These are phyloP conservation scores for Daldinia childiae DNA, from an alignment of 495 filamentous ascomycete genomes.

Conservation along the genomic window DNA sequence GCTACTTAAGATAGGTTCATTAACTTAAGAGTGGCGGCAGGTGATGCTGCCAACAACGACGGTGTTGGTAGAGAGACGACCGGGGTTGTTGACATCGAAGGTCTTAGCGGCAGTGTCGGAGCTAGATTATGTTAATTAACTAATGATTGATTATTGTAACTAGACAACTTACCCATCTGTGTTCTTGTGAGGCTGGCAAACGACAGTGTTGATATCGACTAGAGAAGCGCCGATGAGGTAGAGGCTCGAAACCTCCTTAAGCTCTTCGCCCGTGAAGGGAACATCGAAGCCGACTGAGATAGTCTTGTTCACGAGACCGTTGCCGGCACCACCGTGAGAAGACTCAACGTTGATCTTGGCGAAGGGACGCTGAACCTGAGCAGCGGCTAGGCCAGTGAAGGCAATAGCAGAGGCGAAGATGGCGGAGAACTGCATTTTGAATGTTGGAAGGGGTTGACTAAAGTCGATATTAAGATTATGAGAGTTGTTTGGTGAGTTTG, in stretches of 20 bases:
- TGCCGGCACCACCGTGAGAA: slow-evolving; percentile 32
- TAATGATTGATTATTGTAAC: not conserved
- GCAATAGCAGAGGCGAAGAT: slow-evolving; percentile 28
- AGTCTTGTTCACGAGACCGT: slow-evolving; percentile 25
- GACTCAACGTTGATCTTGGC: slow-evolving; percentile 27
- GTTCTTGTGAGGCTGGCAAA: slow-evolving; percentile 25
- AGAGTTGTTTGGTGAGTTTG: slow-evolving; percentile 8
- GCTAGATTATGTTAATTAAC: slow-evolving; percentile 2
- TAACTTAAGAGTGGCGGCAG: slow-evolving; percentile 19
- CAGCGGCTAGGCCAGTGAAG: slow-evolving; percentile 22
- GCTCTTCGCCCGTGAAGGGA: not conserved
- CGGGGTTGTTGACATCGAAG: slow-evolving; percentile 17
- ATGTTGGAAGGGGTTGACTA: slow-evolving; percentile 16
- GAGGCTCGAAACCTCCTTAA: slow-evolving; percentile 31
- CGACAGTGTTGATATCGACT: not conserved
- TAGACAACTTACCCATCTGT: slow-evolving; percentile 13
- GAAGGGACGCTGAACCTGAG: not conserved
- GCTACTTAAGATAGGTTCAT: not conserved
- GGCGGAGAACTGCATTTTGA: slow-evolving; percentile 36
- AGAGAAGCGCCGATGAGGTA: slow-evolving; percentile 22
- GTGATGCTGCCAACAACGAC: slow-evolving; percentile 35
- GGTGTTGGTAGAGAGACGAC: slow-evolving; percentile 37
- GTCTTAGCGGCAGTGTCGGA: slow-evolving; percentile 7
- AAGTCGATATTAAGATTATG: slow-evolving; percentile 18
- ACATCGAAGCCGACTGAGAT: slow-evolving; percentile 1